A percentile compares a stretch with the other conserved stretches of the same genome.
Evolutionary conservation across 768 basidiomycete genomes (phyloP).

Genomic region (Boletus subcaerulescens): DNA sequence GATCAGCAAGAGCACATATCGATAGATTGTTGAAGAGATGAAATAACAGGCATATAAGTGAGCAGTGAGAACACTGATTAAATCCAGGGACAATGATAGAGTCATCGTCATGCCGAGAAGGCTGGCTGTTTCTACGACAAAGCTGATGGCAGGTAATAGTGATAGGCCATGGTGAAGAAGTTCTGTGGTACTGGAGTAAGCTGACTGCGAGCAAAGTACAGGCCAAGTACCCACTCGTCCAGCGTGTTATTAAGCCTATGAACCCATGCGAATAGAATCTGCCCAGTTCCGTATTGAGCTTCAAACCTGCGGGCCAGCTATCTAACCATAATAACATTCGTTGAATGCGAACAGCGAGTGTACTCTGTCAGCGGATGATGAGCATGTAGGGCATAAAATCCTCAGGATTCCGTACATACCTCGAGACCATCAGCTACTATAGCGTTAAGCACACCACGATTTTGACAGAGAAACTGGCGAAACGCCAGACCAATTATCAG

Average conservation of each 20-base stretch:
- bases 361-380: constrained; percentile 12
- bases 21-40: constrained; percentile 59
- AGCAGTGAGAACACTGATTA: constrained; percentile 60
- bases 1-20: constrained; percentile 52
- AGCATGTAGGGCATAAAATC: not conserved
- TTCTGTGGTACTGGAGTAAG: constrained; percentile 9
- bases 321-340: constrained; percentile 77
- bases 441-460: constrained; percentile 47
- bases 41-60: constrained; percentile 74
- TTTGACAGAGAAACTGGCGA: constrained; percentile 68
- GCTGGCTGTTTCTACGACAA: constrained; percentile 36
- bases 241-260: constrained; percentile 58
- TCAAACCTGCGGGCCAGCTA: constrained; percentile 93
- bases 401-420: constrained; percentile 40
- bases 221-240: constrained; percentile 60
- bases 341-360: constrained; percentile 39
- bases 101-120: constrained; percentile 59
- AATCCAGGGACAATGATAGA: constrained; percentile 63
- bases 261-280: constrained; percentile 76
- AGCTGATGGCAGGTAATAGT: constrained; percentile 23
- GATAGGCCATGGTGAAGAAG: constrained; percentile 23
- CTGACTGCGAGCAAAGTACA: not conserved
- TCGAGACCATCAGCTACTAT: constrained; percentile 36
- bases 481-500: constrained; percentile 77
- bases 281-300: constrained; percentile 94